Evolutionary conservation across 192 early-diverging fungal species (phyloP).

Genomic region (Entophlyctis helioformis): DNA sequence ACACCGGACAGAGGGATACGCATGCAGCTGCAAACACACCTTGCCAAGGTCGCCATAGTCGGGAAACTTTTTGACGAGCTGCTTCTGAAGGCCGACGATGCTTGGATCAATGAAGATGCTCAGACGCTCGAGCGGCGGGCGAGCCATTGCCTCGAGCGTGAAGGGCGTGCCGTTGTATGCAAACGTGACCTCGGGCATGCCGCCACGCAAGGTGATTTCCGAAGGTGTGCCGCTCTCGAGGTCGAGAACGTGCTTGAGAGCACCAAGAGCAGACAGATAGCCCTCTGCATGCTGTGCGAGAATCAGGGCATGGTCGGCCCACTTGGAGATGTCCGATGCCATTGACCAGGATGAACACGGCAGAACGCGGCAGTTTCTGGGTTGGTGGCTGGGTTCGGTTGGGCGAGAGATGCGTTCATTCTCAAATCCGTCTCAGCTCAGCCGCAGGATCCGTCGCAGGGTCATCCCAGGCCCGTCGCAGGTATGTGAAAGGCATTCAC

Average conservation of each 20-base stretch:
- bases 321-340: conserved; percentile 16
- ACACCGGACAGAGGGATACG: too few species aligned
- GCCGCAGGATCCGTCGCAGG: too few species aligned
- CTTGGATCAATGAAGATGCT: conserved; percentile 6
- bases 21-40: too few species aligned
- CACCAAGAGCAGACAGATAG: conserved; percentile 13
- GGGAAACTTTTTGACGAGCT: conserved; percentile 24
- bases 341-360: too few species aligned
- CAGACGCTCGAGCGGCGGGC: conserved; percentile 12
- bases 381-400: too few species aligned
- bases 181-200: conserved; percentile 11
- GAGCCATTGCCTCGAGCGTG: conserved; percentile 9
- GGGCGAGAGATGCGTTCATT: too few species aligned
- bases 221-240: conserved; percentile 2
- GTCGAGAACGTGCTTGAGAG: conserved; percentile 9
- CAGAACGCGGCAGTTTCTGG: too few species aligned
- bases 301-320: conserved; percentile 20
- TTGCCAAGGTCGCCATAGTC: conserved; percentile 12
- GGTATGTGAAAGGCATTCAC: too few species aligned
- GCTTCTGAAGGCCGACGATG: conserved; percentile 7
- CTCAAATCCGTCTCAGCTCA: too few species aligned
- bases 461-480: too few species aligned
- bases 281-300: conserved; percentile 8
- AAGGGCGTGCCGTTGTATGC: conserved; percentile 10
- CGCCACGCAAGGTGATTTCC: conserved; percentile 14